Percentiles rank a stretch among this genome's conserved stretches.
These are phyloP conservation scores for Claviceps sorghi DNA, from an alignment of 2,329 filamentous ascomycete genomes.

Conservation along the genomic window DNA sequence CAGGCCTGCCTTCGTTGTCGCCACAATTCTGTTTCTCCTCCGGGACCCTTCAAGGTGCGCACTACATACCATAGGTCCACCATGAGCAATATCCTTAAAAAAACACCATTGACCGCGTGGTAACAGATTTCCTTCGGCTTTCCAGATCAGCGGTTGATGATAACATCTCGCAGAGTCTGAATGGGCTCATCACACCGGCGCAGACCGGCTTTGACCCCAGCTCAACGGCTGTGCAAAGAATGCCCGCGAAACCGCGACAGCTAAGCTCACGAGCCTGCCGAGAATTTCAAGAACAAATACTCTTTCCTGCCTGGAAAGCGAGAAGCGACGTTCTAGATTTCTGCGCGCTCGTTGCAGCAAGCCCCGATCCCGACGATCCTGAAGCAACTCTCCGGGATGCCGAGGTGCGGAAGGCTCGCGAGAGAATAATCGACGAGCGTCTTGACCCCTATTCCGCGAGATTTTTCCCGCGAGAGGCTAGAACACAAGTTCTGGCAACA, in stretches of 20 bases:
- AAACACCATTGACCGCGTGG: not conserved
- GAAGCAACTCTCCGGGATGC: slow-evolving; percentile 54
- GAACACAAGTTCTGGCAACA: slow-evolving; percentile 64
- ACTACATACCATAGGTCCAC: not conserved
- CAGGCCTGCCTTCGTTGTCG: slow-evolving; percentile 39
- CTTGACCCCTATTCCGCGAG: slow-evolving; percentile 81
- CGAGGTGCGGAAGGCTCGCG: slow-evolving; percentile 54
- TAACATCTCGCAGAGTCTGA: slow-evolving; percentile 83
- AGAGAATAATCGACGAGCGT: slow-evolving; percentile 70
- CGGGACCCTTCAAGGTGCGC: slow-evolving; percentile 49
- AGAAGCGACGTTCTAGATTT: slow-evolving; percentile 76
- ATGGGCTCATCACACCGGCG: slow-evolving; percentile 69
- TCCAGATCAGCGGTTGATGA: slow-evolving; percentile 81
- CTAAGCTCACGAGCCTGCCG: slow-evolving; percentile 52
- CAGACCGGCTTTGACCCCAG: slow-evolving; percentile 60
- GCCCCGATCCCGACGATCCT: slow-evolving; percentile 75
- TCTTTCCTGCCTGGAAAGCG: slow-evolving; percentile 81
- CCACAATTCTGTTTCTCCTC: slow-evolving; percentile 70
- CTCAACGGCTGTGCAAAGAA: slow-evolving; percentile 52
- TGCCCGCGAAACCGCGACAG: slow-evolving; percentile 32
- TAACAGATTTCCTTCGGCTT: slow-evolving; percentile 71
- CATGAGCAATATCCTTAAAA: not conserved
- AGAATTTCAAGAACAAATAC: slow-evolving; percentile 57
- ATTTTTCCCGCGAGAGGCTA: slow-evolving; percentile 64
- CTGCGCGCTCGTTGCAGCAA: slow-evolving; percentile 75